Evolutionary conservation across 2,329 filamentous ascomycete genomes (phyloP).

Genomic region (Aspergillus flavus): DNA sequence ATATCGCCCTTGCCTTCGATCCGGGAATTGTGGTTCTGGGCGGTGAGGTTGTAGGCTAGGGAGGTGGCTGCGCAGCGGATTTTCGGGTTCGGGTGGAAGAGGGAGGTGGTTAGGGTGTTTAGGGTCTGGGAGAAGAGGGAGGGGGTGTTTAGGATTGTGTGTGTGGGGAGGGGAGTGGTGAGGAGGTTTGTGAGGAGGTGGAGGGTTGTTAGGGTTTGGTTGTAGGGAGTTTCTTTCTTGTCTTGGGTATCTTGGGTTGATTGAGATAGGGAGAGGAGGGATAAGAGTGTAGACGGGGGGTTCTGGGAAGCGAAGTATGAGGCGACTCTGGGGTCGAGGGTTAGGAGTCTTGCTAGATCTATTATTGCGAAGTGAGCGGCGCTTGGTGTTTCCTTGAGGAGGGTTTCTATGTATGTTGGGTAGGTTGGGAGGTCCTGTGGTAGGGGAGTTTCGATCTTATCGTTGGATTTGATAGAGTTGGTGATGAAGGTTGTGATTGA

Average conservation of each 20-base stretch:
- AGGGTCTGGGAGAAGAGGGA: conserved; percentile 62
- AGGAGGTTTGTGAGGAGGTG: conserved; percentile 88
- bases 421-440: conserved; percentile 72
- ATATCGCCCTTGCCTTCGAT: conserved; percentile 59
- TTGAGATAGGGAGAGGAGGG: conserved; percentile 54
- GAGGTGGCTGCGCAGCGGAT: conserved; percentile 80
- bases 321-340: conserved; percentile 76
- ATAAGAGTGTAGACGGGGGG: conserved; percentile 63
- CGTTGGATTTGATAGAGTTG: conserved; percentile 53
- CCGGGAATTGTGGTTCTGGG: conserved; percentile 68
- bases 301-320: conserved; percentile 80
- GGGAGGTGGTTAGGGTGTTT: conserved; percentile 71
- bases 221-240: conserved; percentile 73
- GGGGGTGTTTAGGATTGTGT: conserved; percentile 57
- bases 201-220: conserved; percentile 63
- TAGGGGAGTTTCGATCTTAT: conserved; percentile 59
- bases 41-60: conserved; percentile 79
- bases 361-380: conserved; percentile 77
- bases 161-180: conserved; percentile 73
- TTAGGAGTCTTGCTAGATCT: conserved; percentile 79
- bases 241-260: conserved; percentile 12
- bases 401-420: conserved; percentile 61
- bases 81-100: conserved; percentile 77
- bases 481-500: conserved; percentile 72
- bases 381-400: conserved; percentile 58